phyloP scores from a whole-genome alignment of 1,139 yeast genomes.

The Scheffersomyces segobiensis region DNA sequence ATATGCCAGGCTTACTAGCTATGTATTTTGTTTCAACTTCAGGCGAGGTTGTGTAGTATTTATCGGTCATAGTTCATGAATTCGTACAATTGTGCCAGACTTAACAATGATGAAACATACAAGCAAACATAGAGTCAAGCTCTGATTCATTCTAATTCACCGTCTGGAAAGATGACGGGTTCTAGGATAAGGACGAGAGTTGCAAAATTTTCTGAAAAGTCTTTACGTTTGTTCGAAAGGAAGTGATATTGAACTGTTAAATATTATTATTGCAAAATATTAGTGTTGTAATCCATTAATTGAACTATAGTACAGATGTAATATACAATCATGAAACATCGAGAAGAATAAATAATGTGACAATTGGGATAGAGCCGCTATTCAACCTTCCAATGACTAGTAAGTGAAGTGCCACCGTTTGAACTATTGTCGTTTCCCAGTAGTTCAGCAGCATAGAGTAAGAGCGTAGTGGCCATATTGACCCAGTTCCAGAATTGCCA shows the following conservation, averaged over 20 bases:
- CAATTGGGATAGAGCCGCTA: slow-evolving; percentile 5
- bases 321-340: neutral
- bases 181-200: slow-evolving; percentile 45
- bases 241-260: slow-evolving; percentile 2
- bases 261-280: neutral
- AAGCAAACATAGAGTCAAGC: slow-evolving; percentile 92
- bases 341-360: slow-evolving; percentile 1
- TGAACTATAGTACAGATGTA: neutral
- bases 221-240: neutral
- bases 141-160: slow-evolving; percentile 51
- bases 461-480: slow-evolving; percentile 76
- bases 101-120: slow-evolving; percentile 66
- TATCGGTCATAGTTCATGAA: slow-evolving; percentile 12
- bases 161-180: slow-evolving; percentile 52
- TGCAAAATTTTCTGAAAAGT: slow-evolving; percentile 12
- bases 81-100: slow-evolving; percentile 6
- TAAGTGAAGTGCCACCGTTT: slow-evolving; percentile 26
- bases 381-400: slow-evolving; percentile 27
- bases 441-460: slow-evolving; percentile 79
- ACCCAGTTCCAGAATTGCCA: slow-evolving; percentile 98
- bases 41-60: slow-evolving; percentile 25
- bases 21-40: slow-evolving; percentile 14
- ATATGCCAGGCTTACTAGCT: slow-evolving; percentile 57
- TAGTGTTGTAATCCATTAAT: neutral
- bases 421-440: slow-evolving; percentile 40